Evolutionary conservation across 192 early-diverging fungal species (phyloP).

Genomic region (Gryganskiella cystojenkinii): DNA sequence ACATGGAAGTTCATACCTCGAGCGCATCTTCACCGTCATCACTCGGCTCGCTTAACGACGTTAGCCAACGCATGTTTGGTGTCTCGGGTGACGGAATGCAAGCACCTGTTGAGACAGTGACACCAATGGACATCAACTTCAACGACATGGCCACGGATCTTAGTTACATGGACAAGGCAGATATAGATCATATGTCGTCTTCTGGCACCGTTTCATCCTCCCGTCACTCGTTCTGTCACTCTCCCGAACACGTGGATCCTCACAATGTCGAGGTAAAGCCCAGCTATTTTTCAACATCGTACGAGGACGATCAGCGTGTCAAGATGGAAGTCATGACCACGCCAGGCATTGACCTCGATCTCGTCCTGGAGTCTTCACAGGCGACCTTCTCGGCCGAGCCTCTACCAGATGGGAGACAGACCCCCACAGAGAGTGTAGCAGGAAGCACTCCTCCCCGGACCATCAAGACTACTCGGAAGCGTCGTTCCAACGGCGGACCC

Average conservation of each 20-base stretch:
- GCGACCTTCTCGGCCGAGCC: slow-evolving; percentile 15
- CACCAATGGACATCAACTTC: slow-evolving; percentile 51
- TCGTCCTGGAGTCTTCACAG: neutral
- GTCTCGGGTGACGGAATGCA: slow-evolving; percentile 46
- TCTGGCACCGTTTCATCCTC: neutral
- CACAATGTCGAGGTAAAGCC: slow-evolving; percentile 50
- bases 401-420: neutral
- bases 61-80: slow-evolving; percentile 48
- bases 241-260: slow-evolving; percentile 47
- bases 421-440: slow-evolving; percentile 12
- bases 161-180: slow-evolving; percentile 30
- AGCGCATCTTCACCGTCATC: slow-evolving; percentile 50
- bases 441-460: slow-evolving; percentile 1
- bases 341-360: slow-evolving; percentile 26
- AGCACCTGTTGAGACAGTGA: slow-evolving; percentile 34
- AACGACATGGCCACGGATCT: slow-evolving; percentile 23
- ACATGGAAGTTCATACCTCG: slow-evolving; percentile 44
- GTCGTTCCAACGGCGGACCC: slow-evolving; percentile 41
- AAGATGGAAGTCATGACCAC: slow-evolving; percentile 44
- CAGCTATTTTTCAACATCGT: slow-evolving; percentile 32
- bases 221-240: slow-evolving; percentile 35
- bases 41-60: slow-evolving; percentile 34
- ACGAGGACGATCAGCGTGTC: slow-evolving; percentile 33
- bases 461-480: slow-evolving; percentile 36
- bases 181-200: slow-evolving; percentile 3